Base-by-base conservation (phyloP, 2,329 filamentous ascomycete species). In the Aspergillus awamori region DNA sequence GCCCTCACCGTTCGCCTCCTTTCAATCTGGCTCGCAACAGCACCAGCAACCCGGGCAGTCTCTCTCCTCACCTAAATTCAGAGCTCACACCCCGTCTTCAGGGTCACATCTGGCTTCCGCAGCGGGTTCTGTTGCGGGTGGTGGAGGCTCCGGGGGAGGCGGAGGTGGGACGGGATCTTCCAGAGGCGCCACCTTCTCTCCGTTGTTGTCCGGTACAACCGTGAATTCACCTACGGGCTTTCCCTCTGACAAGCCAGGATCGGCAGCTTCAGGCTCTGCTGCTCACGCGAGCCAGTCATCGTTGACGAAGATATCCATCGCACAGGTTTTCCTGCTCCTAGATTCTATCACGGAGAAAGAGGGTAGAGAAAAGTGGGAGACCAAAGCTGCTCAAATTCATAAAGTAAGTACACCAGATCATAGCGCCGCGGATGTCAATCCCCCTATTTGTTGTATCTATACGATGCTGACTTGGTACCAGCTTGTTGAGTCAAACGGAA, bases 401-500 rank as follows among this genome's bases (percentile, higher is more conserved):
- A 96, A 96, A 86, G 93, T 96, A 82, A 75, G 85, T 68, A n/a
- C 17, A 83, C 64, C 15, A 36, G 8, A 28, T 43, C 11, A 36
- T 11, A 6, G 28, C 24, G 8, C 20, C 11, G 5, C 26, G 10
- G 15, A 28, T 28, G 5, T 39, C 8, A 30, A 10, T 2, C 20
- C 2, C 17, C 11, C 10, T 36, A 36, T 6, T 36, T 36, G n/a
- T 24, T 24, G 15, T 6, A 10, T 6, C 26, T 36, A 6, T 3
- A 5, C 22, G 36, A 53, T 53, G 55, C 55, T 55, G 26, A 61
- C 54, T 38, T 38, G 7, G 22, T 30, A 53, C 7, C 65, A 97
- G 91, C 88, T 98, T 77, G 90, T 98, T 81, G 89, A 97, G 87
- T 93, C 94, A 73, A 89, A 96, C 93, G 93, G 93, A 75, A 99